Percentiles rank a stretch among this genome's conserved stretches.
Evolutionary conservation across 805 yeast genomes (phyloP).

Genomic region (Kuraishia hungarica): DNA sequence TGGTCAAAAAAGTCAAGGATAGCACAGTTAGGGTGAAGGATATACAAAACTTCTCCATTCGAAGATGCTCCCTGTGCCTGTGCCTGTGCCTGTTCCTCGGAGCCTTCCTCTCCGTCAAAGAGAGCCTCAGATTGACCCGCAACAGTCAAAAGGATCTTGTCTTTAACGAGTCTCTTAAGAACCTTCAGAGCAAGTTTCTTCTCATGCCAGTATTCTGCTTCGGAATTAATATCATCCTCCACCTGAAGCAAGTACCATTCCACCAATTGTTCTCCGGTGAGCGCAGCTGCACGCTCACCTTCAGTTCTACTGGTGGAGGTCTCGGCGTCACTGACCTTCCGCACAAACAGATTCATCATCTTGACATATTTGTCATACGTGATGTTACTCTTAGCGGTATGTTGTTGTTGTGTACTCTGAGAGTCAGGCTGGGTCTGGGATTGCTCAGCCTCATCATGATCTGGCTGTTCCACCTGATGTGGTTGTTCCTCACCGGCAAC

Average conservation of each 20-base stretch:
- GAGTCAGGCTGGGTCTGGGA: not conserved
- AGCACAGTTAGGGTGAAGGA: conserved; percentile 78
- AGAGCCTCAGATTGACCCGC: conserved; percentile 32
- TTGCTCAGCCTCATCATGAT: conserved; percentile 7
- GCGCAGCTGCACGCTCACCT: conserved; percentile 38
- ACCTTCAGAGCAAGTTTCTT: conserved; percentile 70
- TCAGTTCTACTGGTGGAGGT: conserved; percentile 26
- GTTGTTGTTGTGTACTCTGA: not conserved
- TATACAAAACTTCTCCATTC: conserved; percentile 30
- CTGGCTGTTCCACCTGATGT: not conserved
- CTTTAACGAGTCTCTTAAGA: conserved; percentile 73
- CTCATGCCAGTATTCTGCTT: conserved; percentile 63
- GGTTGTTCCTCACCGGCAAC: not conserved
- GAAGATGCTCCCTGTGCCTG: conserved; percentile 4
- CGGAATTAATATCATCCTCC: conserved; percentile 64
- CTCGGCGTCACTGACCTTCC: conserved; percentile 43
- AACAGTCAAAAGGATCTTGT: conserved; percentile 70
- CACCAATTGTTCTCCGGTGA: conserved; percentile 60
- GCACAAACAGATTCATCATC: conserved; percentile 72
- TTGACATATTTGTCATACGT: conserved; percentile 78
- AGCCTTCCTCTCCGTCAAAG: conserved; percentile 8
- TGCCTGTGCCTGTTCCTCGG: conserved; percentile 16
- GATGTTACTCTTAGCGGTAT: conserved; percentile 23
- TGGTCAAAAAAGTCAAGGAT: conserved; percentile 57
- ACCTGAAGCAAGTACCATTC: conserved; percentile 73